Evolutionary conservation across 805 yeast genomes (phyloP), one percentile per base, ranked within the genome.

Genomic region (Wickerhamomyces subpelliculosus): DNA sequence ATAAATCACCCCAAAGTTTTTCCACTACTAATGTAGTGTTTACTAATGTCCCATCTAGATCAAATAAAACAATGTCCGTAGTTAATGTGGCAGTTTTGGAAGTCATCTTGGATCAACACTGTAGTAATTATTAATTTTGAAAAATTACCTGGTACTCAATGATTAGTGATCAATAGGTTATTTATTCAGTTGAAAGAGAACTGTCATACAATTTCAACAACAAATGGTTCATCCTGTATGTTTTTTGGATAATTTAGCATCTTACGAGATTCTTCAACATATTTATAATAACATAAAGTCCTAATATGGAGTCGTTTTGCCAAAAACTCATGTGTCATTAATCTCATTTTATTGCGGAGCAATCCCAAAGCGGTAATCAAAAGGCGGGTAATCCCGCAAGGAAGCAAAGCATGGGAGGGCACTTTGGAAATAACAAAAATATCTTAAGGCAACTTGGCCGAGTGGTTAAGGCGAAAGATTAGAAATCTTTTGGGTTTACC

Each of bases 41-140:
- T 57, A 86, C 86, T 55, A 86, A 67, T 22, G 95, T 86, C 38
- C 95, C 95, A 58, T 86, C 95, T 37, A 88, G 78, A 64, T 86
- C 95, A 62, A 86, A 86, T 45, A 84, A 73, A 46, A 50, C 41
- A 13, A 54, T 27, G 28, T 53, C 59, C 2, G 32, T 14, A 55
- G 35, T 23, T 45, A 35, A 4, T 51, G 36, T 9, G 34, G 40
- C 13, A 34, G 46, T 13, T 39, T 37, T 3, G 41, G n/a, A n/a
- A n/a, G 54, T 52, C 50, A 51, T 5, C 16, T 17, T 20, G 11
- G 28, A 5, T n/a, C n/a, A 26, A n/a, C 18, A n/a, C 28, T 26
- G n/a, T 26, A n/a, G 18, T 26, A 11, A 5, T 26, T 14, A 6
- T 5, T 9, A 13, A 14, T 13, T n/a, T 26, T 9, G 16, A 5